A percentile compares a stretch with the other conserved stretches of the same genome.
phyloP scores from a whole-genome alignment of 2,329 filamentous ascomycete species.

The Tolypocladium cylindrosporum region DNA sequence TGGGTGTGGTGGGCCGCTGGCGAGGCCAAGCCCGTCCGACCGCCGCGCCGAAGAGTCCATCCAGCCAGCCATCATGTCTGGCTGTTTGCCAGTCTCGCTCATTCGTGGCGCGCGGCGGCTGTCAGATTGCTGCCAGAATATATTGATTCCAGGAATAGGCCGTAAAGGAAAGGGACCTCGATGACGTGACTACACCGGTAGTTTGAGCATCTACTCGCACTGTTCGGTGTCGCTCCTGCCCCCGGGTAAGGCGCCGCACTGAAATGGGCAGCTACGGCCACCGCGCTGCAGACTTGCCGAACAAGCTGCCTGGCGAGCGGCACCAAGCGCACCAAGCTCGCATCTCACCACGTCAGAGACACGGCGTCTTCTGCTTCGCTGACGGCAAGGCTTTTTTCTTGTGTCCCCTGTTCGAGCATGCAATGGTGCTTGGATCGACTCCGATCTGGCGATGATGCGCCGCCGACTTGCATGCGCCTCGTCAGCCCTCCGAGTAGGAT shows the following conservation, averaged over 20 bases:
- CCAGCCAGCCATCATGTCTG: neutral
- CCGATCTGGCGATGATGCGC: neutral
- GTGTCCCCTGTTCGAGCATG: neutral
- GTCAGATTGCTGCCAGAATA: neutral
- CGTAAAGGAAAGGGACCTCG: neutral
- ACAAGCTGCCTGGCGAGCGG: neutral
- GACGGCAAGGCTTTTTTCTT: neutral
- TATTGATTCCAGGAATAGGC: neutral
- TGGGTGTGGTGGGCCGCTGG: neutral
- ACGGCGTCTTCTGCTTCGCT: neutral
- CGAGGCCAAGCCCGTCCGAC: neutral
- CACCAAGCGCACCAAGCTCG: neutral
- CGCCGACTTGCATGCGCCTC: neutral
- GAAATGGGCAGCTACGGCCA: neutral
- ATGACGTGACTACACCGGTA: neutral
- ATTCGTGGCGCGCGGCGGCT: neutral
- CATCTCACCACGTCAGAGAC: neutral
- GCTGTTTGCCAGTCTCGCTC: neutral
- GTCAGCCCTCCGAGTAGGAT: neutral
- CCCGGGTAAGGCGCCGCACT: neutral
- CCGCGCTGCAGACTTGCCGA: neutral
- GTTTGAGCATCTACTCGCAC: neutral
- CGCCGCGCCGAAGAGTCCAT: neutral
- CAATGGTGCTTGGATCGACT: neutral
- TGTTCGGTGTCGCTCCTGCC: neutral